Conservation (phyloP, 2,329 filamentous ascomycete species). For the Aspergillus udagawae region DNA sequence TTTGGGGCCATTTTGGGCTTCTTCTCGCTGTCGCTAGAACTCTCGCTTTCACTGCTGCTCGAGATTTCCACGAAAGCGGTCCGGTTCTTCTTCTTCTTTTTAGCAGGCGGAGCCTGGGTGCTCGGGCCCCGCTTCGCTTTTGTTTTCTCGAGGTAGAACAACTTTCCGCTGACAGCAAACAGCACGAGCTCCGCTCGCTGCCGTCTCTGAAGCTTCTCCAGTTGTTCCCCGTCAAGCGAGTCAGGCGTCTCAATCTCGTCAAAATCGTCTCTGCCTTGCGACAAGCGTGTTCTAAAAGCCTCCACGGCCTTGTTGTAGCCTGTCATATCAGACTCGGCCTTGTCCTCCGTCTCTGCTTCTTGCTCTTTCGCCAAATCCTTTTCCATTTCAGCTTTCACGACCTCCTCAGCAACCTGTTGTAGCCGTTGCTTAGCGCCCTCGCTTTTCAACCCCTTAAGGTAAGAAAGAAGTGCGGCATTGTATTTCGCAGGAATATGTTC, state of each 20-base stretch:
- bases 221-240: constrained; percentile 20
- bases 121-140: constrained; percentile 21
- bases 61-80: constrained; percentile 41
- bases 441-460: constrained; percentile 76
- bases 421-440: constrained; percentile 64
- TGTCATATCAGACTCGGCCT: constrained; percentile 13
- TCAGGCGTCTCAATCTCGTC: constrained; percentile 17
- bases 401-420: constrained; percentile 60
- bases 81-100: constrained; percentile 43
- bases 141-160: constrained; percentile 24
- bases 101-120: constrained; percentile 13
- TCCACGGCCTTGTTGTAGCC: constrained; percentile 52
- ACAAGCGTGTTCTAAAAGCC: constrained; percentile 37
- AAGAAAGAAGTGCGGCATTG: constrained; percentile 67
- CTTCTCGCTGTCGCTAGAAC: constrained; percentile 23
- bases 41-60: constrained; percentile 38
- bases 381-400: constrained; percentile 46
- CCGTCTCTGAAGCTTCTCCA: constrained; percentile 31
- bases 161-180: constrained; percentile 28
- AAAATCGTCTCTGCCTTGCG: constrained; percentile 22
- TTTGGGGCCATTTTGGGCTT: constrained; percentile 4
- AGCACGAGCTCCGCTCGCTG: constrained; percentile 37
- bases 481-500: constrained; percentile 67
- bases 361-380: constrained; percentile 26
- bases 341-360: constrained; percentile 9